phyloP scores from a whole-genome alignment of 2,329 filamentous ascomycete genomes.

The Tolypocladium guangdongense region DNA sequence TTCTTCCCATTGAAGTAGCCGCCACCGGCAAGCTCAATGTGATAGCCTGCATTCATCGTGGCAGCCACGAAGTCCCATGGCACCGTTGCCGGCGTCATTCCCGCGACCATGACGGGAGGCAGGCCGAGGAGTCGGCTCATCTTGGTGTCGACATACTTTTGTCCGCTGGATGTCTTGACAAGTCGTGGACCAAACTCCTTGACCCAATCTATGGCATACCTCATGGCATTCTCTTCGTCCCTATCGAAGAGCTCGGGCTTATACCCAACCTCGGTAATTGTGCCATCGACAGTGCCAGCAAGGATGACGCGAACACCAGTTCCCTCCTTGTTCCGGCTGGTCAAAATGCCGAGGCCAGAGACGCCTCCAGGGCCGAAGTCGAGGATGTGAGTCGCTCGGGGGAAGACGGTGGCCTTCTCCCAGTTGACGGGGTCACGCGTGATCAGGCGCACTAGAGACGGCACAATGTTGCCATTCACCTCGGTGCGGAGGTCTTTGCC shows the following conservation, averaged over 20 bases:
- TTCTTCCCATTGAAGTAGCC: conserved; percentile 76
- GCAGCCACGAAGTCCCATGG: conserved; percentile 87
- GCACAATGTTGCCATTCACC: conserved; percentile 69
- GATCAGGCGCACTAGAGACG: conserved; percentile 80
- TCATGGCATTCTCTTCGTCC: conserved; percentile 87
- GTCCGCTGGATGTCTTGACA: conserved; percentile 76
- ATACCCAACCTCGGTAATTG: conserved; percentile 85
- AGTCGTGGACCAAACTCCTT: conserved; percentile 92
- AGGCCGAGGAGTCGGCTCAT: conserved; percentile 81
- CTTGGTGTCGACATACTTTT: conserved; percentile 93
- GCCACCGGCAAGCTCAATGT: conserved; percentile 81
- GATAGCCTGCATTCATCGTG: conserved; percentile 91
- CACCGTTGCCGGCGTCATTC: conserved; percentile 87
- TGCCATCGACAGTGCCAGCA: conserved; percentile 84
- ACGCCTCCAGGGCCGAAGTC: conserved; percentile 97
- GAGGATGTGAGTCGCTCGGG: conserved; percentile 81
- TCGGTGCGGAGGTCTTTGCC: conserved; percentile 71
- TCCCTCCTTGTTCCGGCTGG: conserved; percentile 98
- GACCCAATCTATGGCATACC: conserved; percentile 94
- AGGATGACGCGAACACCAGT: conserved; percentile 95
- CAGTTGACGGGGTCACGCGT: conserved; percentile 90
- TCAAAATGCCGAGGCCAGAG: conserved; percentile 88
- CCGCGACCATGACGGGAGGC: conserved; percentile 80
- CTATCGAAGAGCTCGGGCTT: conserved; percentile 97
- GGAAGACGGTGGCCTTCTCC: conserved; percentile 90